Base-by-base conservation (phyloP, 768 basidiomycete genomes). In the Boletus vinaceobasis region DNA sequence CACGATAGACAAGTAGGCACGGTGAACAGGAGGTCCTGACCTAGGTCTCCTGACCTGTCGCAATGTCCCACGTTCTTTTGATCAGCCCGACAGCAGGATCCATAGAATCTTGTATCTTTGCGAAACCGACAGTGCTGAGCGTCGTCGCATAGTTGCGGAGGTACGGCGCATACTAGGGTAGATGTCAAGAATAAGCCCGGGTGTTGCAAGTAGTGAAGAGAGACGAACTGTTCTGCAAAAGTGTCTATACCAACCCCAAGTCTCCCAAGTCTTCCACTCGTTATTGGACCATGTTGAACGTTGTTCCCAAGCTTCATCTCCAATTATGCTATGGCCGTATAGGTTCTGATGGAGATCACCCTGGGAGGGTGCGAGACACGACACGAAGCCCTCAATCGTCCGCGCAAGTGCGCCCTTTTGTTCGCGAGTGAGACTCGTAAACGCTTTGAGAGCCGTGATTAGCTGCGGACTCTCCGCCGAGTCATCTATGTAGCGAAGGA, bases 231-330 rank as follows among this genome's bases (percentile, higher is more conserved):
- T 78, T 63, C 91, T 78, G 70, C 88, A 90, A 74, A 93, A 94
- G 62, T 96, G 90, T 56, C 88, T 77, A 61, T 89, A 94, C 93
- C 93, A 95, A 2, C 88, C 86, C 87, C 90, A 93, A 0, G 86
- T 89, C 73, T 90, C 86, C 91, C 90, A 93, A 1, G 81, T 77
- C 64, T 81, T 80, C 93, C 93, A 95, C 51, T 88, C 86, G 27
- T 84, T 81, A 36, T 81, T 78, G 21, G 76, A 77, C 90, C 90
- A 93, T 31, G 74, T 79, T 1, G 75, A 76, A 23, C 89, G 85
- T 40, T 81, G 81, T 33, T 83, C 77, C 92, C 91, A 93, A 0
- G 83, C 80, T 5, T 78, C 74, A 60, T 85, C 83, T 4, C 77
- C 77, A 29, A 93, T 79, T 36, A 91, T 82, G 23, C 73, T 74